A percentile compares a stretch with the other conserved stretches of the same genome.
Conservation (phyloP, 306 rosid species). For the Lathyrus oleraceus region DNA sequence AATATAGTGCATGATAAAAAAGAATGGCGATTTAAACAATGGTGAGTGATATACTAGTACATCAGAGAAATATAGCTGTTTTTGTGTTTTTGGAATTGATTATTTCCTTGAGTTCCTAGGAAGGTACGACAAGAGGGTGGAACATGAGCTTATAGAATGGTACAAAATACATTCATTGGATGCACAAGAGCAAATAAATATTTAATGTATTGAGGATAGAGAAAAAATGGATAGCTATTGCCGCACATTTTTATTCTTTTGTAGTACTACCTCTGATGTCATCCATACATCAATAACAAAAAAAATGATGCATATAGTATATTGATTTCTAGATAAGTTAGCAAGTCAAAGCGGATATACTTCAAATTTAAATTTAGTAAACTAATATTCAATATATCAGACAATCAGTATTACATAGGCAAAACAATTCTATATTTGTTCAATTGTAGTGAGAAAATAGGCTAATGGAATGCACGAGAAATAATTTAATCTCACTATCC, state of each 20-base stretch:
- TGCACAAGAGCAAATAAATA: background rate
- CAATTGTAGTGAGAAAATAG: too few species aligned
- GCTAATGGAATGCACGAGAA: too few species aligned
- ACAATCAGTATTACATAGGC: too few species aligned
- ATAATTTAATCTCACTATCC: too few species aligned
- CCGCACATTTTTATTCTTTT: background rate
- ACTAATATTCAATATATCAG: too few species aligned
- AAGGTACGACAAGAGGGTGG: background rate
- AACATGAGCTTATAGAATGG: background rate
- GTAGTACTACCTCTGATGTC: background rate
- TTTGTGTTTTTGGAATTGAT: background rate
- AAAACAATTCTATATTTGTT: too few species aligned
- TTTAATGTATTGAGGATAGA: too few species aligned
- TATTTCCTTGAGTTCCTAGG: background rate
- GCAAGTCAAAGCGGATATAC: too few species aligned
- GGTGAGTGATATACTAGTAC: background rate
- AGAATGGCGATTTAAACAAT: slow-evolving; percentile 32
- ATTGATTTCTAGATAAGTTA: too few species aligned
- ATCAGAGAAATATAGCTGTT: background rate
- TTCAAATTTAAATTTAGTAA: too few species aligned
- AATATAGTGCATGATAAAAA: slow-evolving; percentile 7
- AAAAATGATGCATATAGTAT: too few species aligned
- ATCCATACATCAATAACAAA: too few species aligned
- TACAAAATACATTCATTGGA: slow-evolving; percentile 31
- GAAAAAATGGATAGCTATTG: background rate